A percentile compares a stretch with the other conserved stretches of the same genome.
phyloP scores from a whole-genome alignment of 1,139 yeast species.

The Debaryomyces psychrophilus region DNA sequence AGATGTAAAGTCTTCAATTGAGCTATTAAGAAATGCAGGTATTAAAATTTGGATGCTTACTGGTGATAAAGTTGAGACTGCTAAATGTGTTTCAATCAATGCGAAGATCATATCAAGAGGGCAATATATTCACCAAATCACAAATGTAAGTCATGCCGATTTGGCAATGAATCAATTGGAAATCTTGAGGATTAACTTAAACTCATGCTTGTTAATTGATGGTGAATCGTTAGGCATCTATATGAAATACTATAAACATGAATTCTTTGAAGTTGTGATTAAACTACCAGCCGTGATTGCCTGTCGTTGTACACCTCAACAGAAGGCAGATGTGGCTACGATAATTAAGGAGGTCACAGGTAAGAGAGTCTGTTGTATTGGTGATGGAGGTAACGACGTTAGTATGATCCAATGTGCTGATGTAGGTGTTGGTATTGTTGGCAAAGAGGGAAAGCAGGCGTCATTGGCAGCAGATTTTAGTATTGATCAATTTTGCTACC shows the following conservation, averaged over 20 bases:
- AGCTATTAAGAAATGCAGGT: slow-evolving; percentile 92
- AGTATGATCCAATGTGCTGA: slow-evolving; percentile 99
- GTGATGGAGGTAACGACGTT: slow-evolving; percentile 99
- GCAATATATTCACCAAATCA: slow-evolving; percentile 86
- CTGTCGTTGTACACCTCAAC: slow-evolving; percentile 98
- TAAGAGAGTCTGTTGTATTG: slow-evolving; percentile 93
- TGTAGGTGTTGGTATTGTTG: slow-evolving; percentile 98
- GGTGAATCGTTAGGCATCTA: slow-evolving; percentile 85
- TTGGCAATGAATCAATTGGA: slow-evolving; percentile 76
- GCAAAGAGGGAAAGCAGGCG: slow-evolving; percentile 98
- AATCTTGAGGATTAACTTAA: slow-evolving; percentile 61
- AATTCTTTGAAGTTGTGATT: slow-evolving; percentile 78
- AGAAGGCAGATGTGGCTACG: slow-evolving; percentile 92
- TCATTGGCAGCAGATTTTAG: slow-evolving; percentile 97
- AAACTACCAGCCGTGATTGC: slow-evolving; percentile 91
- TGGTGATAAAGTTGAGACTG: slow-evolving; percentile 98
- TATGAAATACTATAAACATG: slow-evolving; percentile 62
- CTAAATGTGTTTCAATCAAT: slow-evolving; percentile 93
- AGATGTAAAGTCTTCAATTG: slow-evolving; percentile 90
- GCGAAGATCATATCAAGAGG: slow-evolving; percentile 92
- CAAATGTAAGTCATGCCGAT: slow-evolving; percentile 62
- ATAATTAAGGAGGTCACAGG: slow-evolving; percentile 78
- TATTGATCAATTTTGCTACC: slow-evolving; percentile 85
- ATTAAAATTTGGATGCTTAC: slow-evolving; percentile 98
- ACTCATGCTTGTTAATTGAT: slow-evolving; percentile 85